Evolutionary conservation across 331 rosid species (phyloP).

Genomic region (Malus hybrid): DNA sequence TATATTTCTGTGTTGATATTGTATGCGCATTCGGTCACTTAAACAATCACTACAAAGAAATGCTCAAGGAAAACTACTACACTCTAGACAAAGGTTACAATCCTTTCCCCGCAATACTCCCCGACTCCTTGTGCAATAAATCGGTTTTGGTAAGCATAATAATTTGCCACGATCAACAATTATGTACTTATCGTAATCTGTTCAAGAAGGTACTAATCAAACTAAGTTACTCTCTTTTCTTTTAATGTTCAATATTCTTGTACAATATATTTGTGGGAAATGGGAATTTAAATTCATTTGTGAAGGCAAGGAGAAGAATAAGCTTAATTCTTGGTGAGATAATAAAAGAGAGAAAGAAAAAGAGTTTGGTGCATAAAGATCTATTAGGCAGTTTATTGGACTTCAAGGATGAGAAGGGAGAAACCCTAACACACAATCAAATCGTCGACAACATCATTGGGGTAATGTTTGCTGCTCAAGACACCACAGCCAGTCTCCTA

Average conservation of each 20-base stretch:
- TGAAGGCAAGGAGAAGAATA: constrained; percentile 25
- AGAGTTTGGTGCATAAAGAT: constrained; percentile 1
- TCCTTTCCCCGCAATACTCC: constrained; percentile 23
- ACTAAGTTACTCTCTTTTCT: neutral
- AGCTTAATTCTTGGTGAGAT: constrained; percentile 4
- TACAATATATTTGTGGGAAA: neutral
- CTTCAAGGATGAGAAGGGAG: constrained; percentile 12
- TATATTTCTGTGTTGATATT: too few species aligned
- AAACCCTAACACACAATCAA: constrained; percentile 7
- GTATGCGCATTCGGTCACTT: constrained; percentile 1
- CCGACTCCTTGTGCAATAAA: constrained; percentile 16
- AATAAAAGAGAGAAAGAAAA: constrained; percentile 15
- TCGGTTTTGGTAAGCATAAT: constrained; percentile 18
- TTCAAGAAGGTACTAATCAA: neutral
- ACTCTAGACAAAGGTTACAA: constrained; percentile 26
- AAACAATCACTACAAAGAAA: constrained; percentile 12
- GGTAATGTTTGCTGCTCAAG: constrained; percentile 26
- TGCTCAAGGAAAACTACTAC: constrained; percentile 18
- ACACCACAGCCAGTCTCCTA: constrained; percentile 21
- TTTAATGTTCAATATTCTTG: neutral
- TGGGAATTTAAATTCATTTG: neutral
- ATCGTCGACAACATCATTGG: constrained; percentile 23
- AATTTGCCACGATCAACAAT: neutral
- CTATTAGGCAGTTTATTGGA: constrained; percentile 16
- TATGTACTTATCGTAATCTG: neutral